Base-by-base conservation (phyloP, 805 yeast genomes). In the Kazachstania bromeliacearum region DNA sequence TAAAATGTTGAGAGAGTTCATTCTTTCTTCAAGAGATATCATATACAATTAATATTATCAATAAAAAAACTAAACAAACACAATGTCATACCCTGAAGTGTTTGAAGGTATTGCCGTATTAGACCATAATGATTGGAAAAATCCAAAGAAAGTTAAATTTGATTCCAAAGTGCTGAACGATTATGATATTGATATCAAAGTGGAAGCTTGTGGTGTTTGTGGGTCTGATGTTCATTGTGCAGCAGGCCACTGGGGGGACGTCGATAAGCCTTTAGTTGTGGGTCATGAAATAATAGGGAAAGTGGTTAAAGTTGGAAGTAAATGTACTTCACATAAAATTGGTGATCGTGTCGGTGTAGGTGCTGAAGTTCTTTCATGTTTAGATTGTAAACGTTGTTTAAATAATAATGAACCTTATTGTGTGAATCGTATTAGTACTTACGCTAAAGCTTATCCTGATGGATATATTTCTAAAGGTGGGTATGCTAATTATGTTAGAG, bases 281-380 rank as follows among this genome's bases (percentile, higher is more conserved):
- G 85, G 85, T 23, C 85, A 79, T 56, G 85, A 79, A 54, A 68
- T 79, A 43, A 61, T 79, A 29, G 85, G 85, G 27, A 62, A 55
- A 24, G 79, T 78, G 18, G 64, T 72, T n/a, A 66, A 62, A 25
- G 64, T 79, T 28, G 94, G 92, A 37, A 46, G 64, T n/a, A 61
- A 70, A 26, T 75, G 81, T 44, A 54, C 59, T 7, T 47, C 52
- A 7, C 60, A 63, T 42, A 62, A 71, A 66, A 55, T 78, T 15
- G 94, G 94, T 36, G 79, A 84, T 45, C 67, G 85, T 45, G 92
- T 81, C 20, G 94, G 89, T 37, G 70, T 81, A 33, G 94, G 94
- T 46, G 89, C 92, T 18, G 77, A 73, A 50, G 64, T 69, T 18
- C 62, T 60, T 39, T 63, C 82, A 26, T 83, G 94, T 63, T 57